A percentile compares a stretch with the other conserved stretches of the same genome.
Evolutionary conservation across 2,329 filamentous ascomycete genomes (phyloP).

Genomic region (Ophioceras dolichostomum): DNA sequence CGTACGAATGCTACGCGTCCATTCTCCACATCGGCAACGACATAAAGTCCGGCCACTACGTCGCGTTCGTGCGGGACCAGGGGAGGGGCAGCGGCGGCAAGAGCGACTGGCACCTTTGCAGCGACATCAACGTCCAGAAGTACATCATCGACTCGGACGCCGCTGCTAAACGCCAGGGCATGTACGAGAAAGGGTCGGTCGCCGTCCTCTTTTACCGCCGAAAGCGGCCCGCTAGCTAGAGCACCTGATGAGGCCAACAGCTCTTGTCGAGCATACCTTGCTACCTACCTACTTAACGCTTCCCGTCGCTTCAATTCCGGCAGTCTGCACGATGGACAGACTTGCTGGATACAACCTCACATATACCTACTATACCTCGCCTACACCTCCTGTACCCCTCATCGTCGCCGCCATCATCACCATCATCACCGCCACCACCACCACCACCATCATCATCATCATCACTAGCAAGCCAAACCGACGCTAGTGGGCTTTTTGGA

Average conservation of each 20-base stretch:
- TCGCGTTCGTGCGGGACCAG: constrained; percentile 52
- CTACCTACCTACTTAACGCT: too few relatives aligned
- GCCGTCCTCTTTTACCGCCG: constrained; percentile 11
- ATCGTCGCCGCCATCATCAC: too few relatives aligned
- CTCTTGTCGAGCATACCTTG: not conserved
- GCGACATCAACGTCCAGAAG: constrained; percentile 23
- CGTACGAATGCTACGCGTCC: constrained; percentile 80
- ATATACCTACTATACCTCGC: too few relatives aligned
- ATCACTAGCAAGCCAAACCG: too few relatives aligned
- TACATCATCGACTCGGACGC: constrained; percentile 10
- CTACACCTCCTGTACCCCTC: too few relatives aligned
- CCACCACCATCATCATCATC: too few relatives aligned
- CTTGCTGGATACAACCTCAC: too few relatives aligned
- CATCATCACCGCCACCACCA: too few relatives aligned
- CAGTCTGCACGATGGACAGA: too few relatives aligned
- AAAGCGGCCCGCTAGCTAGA: not conserved
- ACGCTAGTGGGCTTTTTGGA: too few relatives aligned
- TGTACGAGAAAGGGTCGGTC: constrained; percentile 10
- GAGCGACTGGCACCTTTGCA: constrained; percentile 34
- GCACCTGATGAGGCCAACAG: not conserved
- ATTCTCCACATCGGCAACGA: constrained; percentile 59
- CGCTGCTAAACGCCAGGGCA: constrained; percentile 8
- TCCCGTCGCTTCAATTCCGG: too few relatives aligned
- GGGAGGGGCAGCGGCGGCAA: constrained; percentile 23
- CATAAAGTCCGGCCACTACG: constrained; percentile 68